Percentiles rank a stretch among this genome's conserved stretches.
These are phyloP conservation scores for Ambrosiella beaveri DNA, from an alignment of 2,329 filamentous ascomycete species.

Conservation along the genomic window DNA sequence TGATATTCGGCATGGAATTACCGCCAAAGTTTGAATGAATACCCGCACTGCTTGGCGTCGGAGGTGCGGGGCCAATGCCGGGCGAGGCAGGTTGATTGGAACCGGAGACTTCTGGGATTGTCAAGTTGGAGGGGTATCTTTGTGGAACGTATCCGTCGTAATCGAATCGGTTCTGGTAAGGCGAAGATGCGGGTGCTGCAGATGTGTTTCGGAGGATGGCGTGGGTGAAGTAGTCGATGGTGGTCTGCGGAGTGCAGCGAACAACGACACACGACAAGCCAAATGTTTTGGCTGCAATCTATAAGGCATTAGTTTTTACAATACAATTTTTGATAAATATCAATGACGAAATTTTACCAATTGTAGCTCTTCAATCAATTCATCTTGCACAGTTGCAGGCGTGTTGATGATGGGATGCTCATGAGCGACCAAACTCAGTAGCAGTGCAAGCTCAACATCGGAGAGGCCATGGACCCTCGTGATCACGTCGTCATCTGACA, in stretches of 20 bases:
- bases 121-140: constrained; percentile 19
- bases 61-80: background rate
- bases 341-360: constrained; percentile 30
- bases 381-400: constrained; percentile 35
- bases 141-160: constrained; percentile 16
- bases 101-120: constrained; percentile 15
- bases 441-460: constrained; percentile 72
- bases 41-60: constrained; percentile 9
- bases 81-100: constrained; percentile 16
- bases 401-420: constrained; percentile 85
- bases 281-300: constrained; percentile 56
- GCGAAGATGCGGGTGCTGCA: constrained; percentile 15
- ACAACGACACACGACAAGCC: constrained; percentile 52
- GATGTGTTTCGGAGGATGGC: constrained; percentile 38
- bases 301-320: background rate
- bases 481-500: constrained; percentile 46
- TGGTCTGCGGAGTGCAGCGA: constrained; percentile 54
- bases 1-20: constrained; percentile 56
- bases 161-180: constrained; percentile 15
- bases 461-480: constrained; percentile 60
- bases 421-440: constrained; percentile 63
- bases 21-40: constrained; percentile 11
- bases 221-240: constrained; percentile 63
- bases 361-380: constrained; percentile 56
- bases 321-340: background rate